Base-by-base conservation (phyloP, 1,139 yeast species). In the Hyphopichia burtonii region DNA sequence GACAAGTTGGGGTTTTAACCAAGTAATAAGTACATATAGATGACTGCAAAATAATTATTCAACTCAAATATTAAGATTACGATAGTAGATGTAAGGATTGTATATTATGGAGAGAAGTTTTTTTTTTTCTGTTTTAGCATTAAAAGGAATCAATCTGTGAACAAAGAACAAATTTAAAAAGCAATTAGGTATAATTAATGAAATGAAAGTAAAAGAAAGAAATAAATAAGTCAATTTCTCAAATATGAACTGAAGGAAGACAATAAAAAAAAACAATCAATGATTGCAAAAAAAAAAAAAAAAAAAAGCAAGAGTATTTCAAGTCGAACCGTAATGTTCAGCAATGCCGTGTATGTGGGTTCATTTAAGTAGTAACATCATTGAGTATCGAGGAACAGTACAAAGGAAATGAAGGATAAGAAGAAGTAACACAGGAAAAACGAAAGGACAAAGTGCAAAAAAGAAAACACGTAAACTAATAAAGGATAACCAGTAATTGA, bases 1-100 rank as follows among this genome's bases (percentile, higher is more conserved):
- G 96, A 4, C 65, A 78, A 20, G 88, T 85, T 9, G 56, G 44
- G 40, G 28, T 14, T 17, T 31, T 31, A 11, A 30, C 4, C 18
- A 14, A 27, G 27, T 15, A 20, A n/a, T n/a, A n/a, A n/a, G n/a
- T n/a, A n/a, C n/a, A n/a, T n/a, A n/a, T n/a, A n/a, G n/a, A n/a
- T n/a, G n/a, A n/a, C n/a, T n/a, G n/a, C n/a, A n/a, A n/a, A n/a
- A n/a, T n/a, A n/a, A n/a, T n/a, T n/a, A n/a, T n/a, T n/a, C n/a
- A n/a, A n/a, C n/a, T n/a, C n/a, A n/a, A n/a, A n/a, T n/a, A n/a
- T n/a, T n/a, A n/a, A n/a, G n/a, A n/a, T n/a, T n/a, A n/a, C n/a
- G n/a, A n/a, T n/a, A n/a, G n/a, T n/a, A n/a, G n/a, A n/a, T n/a
- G n/a, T n/a, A n/a, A n/a, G n/a, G n/a, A n/a, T n/a, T n/a, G n/a